Evolutionary conservation across 257 asterid species (phyloP).

Genomic region (Coffea eugenioides): DNA sequence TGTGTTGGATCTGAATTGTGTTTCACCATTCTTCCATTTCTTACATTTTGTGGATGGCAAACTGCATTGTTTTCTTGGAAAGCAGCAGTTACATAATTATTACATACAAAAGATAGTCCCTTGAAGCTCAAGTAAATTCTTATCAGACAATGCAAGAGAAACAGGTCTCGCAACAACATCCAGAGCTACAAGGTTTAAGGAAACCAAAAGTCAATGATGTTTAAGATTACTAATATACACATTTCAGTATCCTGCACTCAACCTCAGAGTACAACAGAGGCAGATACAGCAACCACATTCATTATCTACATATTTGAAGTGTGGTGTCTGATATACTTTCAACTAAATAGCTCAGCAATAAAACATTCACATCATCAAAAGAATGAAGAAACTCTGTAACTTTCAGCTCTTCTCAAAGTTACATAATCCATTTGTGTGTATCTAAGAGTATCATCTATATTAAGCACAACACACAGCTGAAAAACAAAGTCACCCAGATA

Average conservation of each 20-base stretch:
- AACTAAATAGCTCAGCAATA: background rate
- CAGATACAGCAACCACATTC: background rate
- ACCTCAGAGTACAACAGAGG: background rate
- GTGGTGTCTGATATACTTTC: background rate
- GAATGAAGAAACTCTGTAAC: background rate
- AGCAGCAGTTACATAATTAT: background rate
- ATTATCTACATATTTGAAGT: background rate
- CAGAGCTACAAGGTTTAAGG: background rate
- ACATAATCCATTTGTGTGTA: background rate
- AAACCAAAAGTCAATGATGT: background rate
- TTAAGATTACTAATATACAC: background rate
- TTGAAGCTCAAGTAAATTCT: background rate
- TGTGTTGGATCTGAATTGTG: background rate
- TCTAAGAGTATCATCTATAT: background rate
- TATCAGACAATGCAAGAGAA: background rate
- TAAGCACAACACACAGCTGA: background rate
- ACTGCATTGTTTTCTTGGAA: background rate
- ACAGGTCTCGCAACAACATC: background rate
- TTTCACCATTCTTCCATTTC: background rate
- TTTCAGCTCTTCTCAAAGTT: background rate
- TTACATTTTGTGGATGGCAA: background rate
- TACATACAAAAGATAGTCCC: background rate
- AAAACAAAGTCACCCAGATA: background rate
- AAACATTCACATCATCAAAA: background rate
- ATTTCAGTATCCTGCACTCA: background rate